Percentiles rank a stretch among this genome's conserved stretches.
Evolutionary conservation across 805 yeast genomes (phyloP).

Genomic region (Lachancea sp.): DNA sequence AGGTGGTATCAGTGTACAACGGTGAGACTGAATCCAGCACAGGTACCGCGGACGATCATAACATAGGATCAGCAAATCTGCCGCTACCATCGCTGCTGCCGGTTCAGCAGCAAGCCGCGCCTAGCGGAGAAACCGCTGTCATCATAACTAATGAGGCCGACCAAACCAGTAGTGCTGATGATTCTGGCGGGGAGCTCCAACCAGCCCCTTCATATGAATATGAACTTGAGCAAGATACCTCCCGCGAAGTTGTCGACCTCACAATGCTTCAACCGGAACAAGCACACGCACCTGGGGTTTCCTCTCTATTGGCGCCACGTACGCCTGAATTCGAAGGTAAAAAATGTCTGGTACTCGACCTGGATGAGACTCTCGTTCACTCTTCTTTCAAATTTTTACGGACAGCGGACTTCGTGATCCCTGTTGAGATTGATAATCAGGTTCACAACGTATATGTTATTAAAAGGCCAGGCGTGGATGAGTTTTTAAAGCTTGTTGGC

Average conservation of each 20-base stretch:
- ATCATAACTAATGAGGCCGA: slow-evolving; percentile 15
- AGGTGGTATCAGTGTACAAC: slow-evolving; percentile 20
- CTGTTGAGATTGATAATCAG: slow-evolving; percentile 92
- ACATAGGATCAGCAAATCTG: slow-evolving; percentile 1
- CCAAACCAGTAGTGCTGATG: slow-evolving; percentile 17
- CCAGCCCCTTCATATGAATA: slow-evolving; percentile 20
- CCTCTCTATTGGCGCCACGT: slow-evolving; percentile 54
- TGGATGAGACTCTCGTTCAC: slow-evolving; percentile 95
- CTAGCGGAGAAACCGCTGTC: slow-evolving; percentile 13
- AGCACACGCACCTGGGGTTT: slow-evolving; percentile 56
- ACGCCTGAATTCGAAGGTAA: slow-evolving; percentile 44
- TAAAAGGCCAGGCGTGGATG: slow-evolving; percentile 97
- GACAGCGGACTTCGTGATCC: slow-evolving; percentile 93
- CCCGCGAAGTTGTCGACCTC: slow-evolving; percentile 46
- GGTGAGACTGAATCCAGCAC: slow-evolving; percentile 29
- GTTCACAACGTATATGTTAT: slow-evolving; percentile 92
- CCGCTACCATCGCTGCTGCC: slow-evolving; percentile 11
- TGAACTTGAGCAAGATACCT: slow-evolving; percentile 11
- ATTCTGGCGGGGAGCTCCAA: slow-evolving; percentile 24
- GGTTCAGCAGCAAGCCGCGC: neutral
- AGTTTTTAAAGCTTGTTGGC: slow-evolving; percentile 77
- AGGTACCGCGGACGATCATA: slow-evolving; percentile 14
- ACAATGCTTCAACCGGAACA: slow-evolving; percentile 68
- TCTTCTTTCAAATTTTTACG: slow-evolving; percentile 87
- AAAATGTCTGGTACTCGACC: slow-evolving; percentile 84